Evolutionary conservation across 2,329 filamentous ascomycete genomes (phyloP), one percentile per base, ranked within the genome.

Genomic region (Cladophialophora chaetospira): DNA sequence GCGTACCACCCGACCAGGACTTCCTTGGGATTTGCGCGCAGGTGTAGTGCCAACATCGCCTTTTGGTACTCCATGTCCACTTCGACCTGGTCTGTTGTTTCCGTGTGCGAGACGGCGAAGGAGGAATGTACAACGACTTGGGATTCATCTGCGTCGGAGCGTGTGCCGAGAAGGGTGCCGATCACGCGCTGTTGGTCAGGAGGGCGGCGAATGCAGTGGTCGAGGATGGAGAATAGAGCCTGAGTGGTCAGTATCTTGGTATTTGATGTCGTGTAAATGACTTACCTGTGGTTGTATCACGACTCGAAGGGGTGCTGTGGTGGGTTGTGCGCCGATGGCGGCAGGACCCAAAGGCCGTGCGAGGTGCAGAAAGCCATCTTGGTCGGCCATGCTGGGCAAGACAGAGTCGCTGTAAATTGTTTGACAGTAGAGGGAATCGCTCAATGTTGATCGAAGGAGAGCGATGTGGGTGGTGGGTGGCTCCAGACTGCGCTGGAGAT

Each of bases 61-160:
- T 97, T 97, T 79, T 99, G 94, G 78, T 97, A 99, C 77, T 99
- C 94, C 83, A 99, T 96, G 73, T 99, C 94, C 64, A 99, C 94
- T 77, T 99, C 94, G 69, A 99, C 94, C 77, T 99, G 94, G 77
- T 99, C 94, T 73, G 92, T 89, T 67, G 93, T 96, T 79, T 99
- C 94, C 67, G 93, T 97, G 80, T 99, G 94, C 66, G 93, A 92
- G 71, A 99, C 96, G 66, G 94, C 94, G 74, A 99, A 99, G 79
- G 91, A 93, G 71, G 91, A 95, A 72, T 91, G 87, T 70, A 99
- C 94, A 77, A 96, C 91, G 70, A 96, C 90, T 75, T 97, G 93
- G 72, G 89, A 91, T 75, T 93, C 94, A 82, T 99, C 94, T 28
- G 61, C 59, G 79, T 99, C 94, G 72, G 88, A 94, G 66, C 94